These are phyloP conservation scores for Trichomonas vaginalis DNA, from an alignment of 208 protist genomes.

Conservation along the genomic window DNA sequence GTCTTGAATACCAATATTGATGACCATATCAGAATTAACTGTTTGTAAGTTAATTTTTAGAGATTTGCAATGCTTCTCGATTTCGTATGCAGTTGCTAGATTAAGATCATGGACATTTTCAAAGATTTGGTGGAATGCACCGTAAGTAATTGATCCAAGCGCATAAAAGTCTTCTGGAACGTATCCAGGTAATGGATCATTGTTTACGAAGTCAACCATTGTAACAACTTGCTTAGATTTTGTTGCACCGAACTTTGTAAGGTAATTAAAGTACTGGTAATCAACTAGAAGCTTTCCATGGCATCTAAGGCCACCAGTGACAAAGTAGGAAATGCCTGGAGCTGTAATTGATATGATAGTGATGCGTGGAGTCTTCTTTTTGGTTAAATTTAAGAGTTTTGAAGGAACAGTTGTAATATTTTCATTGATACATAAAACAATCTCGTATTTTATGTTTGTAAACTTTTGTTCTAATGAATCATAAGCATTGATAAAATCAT, in stretches of 20 bases:
- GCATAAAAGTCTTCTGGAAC: background rate
- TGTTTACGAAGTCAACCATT: background rate
- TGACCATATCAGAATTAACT: background rate
- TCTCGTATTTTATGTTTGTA: background rate
- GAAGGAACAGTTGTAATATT: background rate
- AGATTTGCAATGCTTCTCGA: background rate
- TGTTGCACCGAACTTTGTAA: background rate
- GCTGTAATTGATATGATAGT: background rate
- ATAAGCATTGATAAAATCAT: background rate
- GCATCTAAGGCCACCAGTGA: background rate
- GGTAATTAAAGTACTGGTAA: background rate
- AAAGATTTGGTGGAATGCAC: background rate
- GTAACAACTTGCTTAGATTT: background rate
- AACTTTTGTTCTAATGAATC: background rate
- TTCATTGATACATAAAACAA: background rate
- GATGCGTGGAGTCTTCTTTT: background rate
- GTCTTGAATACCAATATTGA: background rate
- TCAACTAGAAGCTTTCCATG: background rate
- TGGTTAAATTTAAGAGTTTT: background rate
- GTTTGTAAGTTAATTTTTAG: background rate
- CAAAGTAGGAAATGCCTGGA: background rate
- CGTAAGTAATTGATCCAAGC: background rate
- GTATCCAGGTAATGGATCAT: background rate
- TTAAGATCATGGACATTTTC: background rate
- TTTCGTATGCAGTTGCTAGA: background rate